A percentile compares a stretch with the other conserved stretches of the same genome.
Conservation (phyloP, 768 basidiomycete genomes). For the Tricholomella constricta region DNA sequence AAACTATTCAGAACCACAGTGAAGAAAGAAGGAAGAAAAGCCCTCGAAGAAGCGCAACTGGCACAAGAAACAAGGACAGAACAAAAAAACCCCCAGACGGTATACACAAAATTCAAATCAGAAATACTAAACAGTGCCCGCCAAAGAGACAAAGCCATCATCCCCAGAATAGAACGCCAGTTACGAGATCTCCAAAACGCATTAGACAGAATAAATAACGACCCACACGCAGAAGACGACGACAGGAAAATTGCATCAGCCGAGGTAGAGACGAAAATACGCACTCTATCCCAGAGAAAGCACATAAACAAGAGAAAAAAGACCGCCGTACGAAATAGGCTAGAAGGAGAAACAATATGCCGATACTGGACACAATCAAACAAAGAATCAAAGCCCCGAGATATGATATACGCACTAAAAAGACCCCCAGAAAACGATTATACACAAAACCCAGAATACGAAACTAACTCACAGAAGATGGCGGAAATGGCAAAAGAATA, state of each 20-base stretch:
- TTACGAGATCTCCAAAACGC: too few species aligned
- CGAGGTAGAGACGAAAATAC: too few species aligned
- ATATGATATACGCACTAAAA: constrained; percentile 1
- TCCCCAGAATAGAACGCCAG: too few species aligned
- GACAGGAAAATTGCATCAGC: neutral
- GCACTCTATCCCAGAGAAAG: too few species aligned
- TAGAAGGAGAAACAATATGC: neutral
- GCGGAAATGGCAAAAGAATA: constrained; percentile 6
- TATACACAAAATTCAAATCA: neutral
- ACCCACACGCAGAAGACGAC: neutral
- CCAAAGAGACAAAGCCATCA: too few species aligned
- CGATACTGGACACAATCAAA: neutral
- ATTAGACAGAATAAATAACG: neutral
- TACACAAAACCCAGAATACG: neutral
- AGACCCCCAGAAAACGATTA: neutral
- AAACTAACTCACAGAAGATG: neutral
- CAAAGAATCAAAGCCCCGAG: constrained; percentile 12
- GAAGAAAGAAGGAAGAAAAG: too few species aligned
- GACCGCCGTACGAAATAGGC: neutral
- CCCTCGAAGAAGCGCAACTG: too few species aligned
- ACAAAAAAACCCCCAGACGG: too few species aligned
- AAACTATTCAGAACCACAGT: too few species aligned
- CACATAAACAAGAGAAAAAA: neutral
- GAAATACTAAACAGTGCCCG: too few species aligned
- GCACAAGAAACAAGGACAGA: too few species aligned